Conservation (phyloP, 352 stramenopile species). For the Thalassiosira exigua region DNA sequence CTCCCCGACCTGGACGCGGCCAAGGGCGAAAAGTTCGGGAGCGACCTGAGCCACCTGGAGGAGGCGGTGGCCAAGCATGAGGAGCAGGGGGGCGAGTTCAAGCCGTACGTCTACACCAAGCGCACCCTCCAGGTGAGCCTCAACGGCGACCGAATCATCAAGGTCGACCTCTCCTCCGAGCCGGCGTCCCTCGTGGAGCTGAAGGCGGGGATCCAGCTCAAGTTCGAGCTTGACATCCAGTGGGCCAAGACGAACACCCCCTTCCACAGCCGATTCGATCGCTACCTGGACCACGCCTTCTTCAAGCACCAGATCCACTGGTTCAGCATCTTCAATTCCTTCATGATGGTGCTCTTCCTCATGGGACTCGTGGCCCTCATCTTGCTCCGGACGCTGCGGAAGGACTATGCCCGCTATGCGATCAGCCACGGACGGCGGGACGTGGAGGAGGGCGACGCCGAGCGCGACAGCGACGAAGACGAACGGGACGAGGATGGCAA, state of each 20-base stretch:
- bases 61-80: conserved; percentile 42
- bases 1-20: conserved; percentile 86
- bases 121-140: conserved; percentile 95
- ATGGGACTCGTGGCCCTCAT: conserved; percentile 99
- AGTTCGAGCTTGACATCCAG: conserved; percentile 94
- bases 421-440: conserved; percentile 78
- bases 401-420: conserved; percentile 92
- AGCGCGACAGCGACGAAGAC: conserved; percentile 99
- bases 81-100: conserved; percentile 65
- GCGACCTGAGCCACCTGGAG: conserved; percentile 70
- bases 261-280: conserved; percentile 94
- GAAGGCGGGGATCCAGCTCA: conserved; percentile 69
- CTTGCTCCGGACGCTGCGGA: conserved; percentile 98
- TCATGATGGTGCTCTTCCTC: conserved; percentile 99
- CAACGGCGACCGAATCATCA: conserved; percentile 91
- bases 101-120: conserved; percentile 93
- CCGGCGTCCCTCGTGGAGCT: conserved; percentile 82
- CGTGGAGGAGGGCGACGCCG: conserved; percentile 89
- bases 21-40: conserved; percentile 76
- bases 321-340: conserved; percentile 99
- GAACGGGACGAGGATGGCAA: conserved; percentile 96
- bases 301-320: conserved; percentile 99
- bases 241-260: conserved; percentile 93
- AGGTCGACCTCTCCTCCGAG: conserved; percentile 86
- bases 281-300: conserved; percentile 84